Evolutionary conservation across 306 rosid species (phyloP).

Genomic region (Castanopsis chinensis): DNA sequence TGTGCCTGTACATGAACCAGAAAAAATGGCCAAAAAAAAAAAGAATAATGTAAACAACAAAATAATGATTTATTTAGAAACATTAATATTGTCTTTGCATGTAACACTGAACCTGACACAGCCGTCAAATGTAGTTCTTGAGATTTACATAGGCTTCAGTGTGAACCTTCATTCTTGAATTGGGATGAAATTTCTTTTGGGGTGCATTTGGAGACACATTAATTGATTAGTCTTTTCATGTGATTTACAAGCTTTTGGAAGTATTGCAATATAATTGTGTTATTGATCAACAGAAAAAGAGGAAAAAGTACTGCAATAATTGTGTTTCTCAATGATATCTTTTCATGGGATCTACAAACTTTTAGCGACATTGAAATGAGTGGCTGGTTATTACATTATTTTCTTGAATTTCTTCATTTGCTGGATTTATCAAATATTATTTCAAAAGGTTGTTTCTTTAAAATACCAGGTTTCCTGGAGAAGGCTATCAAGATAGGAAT

Average conservation of each 20-base stretch:
- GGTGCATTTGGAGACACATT: not conserved
- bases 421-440: not conserved
- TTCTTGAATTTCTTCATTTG: not conserved
- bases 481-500: conserved; percentile 40
- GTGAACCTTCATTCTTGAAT: too few relatives aligned
- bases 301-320: not conserved
- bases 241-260: not conserved
- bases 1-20: not conserved
- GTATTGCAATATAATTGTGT: not conserved
- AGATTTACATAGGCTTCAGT: not conserved
- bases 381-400: not conserved
- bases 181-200: not conserved
- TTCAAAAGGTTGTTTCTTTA: not conserved
- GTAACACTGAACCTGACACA: not conserved
- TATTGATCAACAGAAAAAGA: too few relatives aligned
- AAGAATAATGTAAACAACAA: not conserved
- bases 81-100: not conserved
- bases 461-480: conserved; percentile 48
- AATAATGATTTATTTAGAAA: not conserved
- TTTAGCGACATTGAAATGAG: not conserved
- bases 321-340: not conserved
- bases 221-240: not conserved
- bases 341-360: not conserved
- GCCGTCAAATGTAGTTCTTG: not conserved
- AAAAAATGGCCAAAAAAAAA: not conserved